Conservation (phyloP, 2,329 filamentous ascomycete genomes). For the Pseudocercospora fuligena region DNA sequence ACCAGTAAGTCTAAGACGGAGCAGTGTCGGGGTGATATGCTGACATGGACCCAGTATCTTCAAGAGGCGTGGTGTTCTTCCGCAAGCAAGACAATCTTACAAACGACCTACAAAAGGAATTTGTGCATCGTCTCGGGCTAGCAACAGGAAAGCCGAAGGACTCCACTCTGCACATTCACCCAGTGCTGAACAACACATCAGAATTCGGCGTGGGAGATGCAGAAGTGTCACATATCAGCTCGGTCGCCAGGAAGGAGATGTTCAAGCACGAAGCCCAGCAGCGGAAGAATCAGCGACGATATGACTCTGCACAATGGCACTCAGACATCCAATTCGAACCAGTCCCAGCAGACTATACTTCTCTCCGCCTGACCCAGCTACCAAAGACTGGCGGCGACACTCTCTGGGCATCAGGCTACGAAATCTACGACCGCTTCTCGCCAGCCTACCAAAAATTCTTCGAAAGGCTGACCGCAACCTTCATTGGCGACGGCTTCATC, state of each 20-base stretch:
- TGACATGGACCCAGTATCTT: slow-evolving; percentile 58
- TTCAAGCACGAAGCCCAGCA: slow-evolving; percentile 41
- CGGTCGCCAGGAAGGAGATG: slow-evolving; percentile 57
- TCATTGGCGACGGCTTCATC: slow-evolving; percentile 41
- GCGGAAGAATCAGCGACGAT: slow-evolving; percentile 29
- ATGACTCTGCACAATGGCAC: slow-evolving; percentile 48
- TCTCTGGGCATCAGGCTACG: slow-evolving; percentile 71
- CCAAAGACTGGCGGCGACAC: slow-evolving; percentile 63
- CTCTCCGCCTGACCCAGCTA: slow-evolving; percentile 61
- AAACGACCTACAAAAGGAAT: slow-evolving; percentile 66
- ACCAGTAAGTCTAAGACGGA: slow-evolving; percentile 16
- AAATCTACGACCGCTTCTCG: slow-evolving; percentile 68
- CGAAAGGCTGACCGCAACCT: slow-evolving; percentile 63
- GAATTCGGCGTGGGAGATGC: slow-evolving; percentile 59
- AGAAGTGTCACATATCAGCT: slow-evolving; percentile 68
- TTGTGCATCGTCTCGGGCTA: slow-evolving; percentile 64
- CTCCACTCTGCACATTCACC: slow-evolving; percentile 66
- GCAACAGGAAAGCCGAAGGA: slow-evolving; percentile 62
- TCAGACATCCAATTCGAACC: slow-evolving; percentile 70
- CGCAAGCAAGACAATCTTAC: slow-evolving; percentile 63
- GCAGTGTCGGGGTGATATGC: not conserved
- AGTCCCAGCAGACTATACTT: slow-evolving; percentile 66
- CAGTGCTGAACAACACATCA: slow-evolving; percentile 59
- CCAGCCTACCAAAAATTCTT: slow-evolving; percentile 62
- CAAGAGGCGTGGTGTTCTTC: slow-evolving; percentile 73